Evolutionary conservation across 768 basidiomycete genomes (phyloP).

Genomic region (Macrolepiota dolichaula): DNA sequence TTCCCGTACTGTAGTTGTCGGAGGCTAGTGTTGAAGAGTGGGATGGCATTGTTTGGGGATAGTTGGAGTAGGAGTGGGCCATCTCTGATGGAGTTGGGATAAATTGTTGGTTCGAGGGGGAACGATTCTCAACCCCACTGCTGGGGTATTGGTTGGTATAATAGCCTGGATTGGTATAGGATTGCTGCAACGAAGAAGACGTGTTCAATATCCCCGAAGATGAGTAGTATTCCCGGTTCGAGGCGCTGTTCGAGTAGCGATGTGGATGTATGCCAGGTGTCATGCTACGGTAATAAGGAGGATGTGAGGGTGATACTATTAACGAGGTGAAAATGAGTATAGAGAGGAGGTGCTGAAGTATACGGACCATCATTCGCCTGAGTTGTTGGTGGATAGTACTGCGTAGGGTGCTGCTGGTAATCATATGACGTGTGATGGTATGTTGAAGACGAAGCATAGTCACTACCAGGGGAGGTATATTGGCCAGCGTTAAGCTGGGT

Average conservation of each 20-base stretch:
- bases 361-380: constrained; percentile 21
- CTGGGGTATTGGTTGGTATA: constrained; percentile 14
- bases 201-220: constrained; percentile 18
- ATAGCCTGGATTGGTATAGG: constrained; percentile 17
- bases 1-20: constrained; percentile 19
- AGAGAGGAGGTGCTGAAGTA: constrained; percentile 1
- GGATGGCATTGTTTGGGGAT: constrained; percentile 20
- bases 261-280: constrained; percentile 30
- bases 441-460: constrained; percentile 22
- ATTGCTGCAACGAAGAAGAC: constrained; percentile 17
- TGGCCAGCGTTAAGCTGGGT: constrained; percentile 27
- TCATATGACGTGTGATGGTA: constrained; percentile 22
- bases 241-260: constrained; percentile 25
- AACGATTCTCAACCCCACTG: constrained; percentile 19
- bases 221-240: constrained; percentile 23
- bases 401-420: constrained; percentile 29
- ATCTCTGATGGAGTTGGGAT: constrained; percentile 33
- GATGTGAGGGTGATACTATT: constrained; percentile 16
- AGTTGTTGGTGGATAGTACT: constrained; percentile 31
- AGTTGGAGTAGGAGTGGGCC: constrained; percentile 27
- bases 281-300: constrained; percentile 36
- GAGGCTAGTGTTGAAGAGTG: constrained; percentile 21
- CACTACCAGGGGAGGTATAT: constrained; percentile 22
- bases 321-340: constrained; percentile 5
- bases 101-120: constrained; percentile 23